Evolutionary conservation across 2,329 filamentous ascomycete species (phyloP).

Genomic region (Aspergillus sp.): DNA sequence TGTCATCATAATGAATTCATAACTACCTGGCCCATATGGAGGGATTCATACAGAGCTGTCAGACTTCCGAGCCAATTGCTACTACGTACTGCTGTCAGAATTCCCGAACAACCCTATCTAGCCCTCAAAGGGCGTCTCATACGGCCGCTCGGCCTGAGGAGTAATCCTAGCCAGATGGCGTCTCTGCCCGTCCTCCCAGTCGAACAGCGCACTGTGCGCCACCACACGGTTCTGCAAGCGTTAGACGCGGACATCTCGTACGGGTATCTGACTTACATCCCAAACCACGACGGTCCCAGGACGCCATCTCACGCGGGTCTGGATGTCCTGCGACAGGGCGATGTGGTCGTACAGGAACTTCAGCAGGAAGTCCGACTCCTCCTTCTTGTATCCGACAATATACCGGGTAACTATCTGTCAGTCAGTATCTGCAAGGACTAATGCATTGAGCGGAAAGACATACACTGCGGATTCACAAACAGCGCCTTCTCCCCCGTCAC

Average conservation of each 20-base stretch:
- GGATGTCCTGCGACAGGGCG: conserved; percentile 69
- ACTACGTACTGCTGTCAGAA: too few species aligned
- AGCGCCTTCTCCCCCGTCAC: conserved; percentile 79
- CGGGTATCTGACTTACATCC: conserved; percentile 54
- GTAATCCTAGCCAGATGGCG: conserved; percentile 80
- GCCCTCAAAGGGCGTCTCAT: conserved; percentile 62
- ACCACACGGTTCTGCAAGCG: conserved; percentile 65
- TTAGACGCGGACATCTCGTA: conserved; percentile 9
- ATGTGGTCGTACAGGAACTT: conserved; percentile 78
- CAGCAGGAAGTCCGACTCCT: conserved; percentile 75
- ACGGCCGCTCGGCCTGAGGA: conserved; percentile 76
- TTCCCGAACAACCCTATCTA: conserved; percentile 13
- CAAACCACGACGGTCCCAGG: conserved; percentile 79
- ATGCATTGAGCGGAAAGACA: conserved; percentile 28
- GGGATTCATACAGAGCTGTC: too few species aligned
- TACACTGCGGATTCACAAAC: conserved; percentile 80
- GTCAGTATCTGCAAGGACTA: not conserved
- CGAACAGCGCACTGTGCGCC: conserved; percentile 73
- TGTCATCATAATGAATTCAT: too few species aligned
- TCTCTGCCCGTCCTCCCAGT: conserved; percentile 77
- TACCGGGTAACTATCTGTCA: conserved; percentile 68
- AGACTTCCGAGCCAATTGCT: too few species aligned
- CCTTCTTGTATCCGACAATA: conserved; percentile 81
- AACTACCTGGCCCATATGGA: too few species aligned
- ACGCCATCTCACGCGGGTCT: conserved; percentile 74